Evolutionary conservation across 177 flowering plant species (phyloP).

Genomic region (Vitis hybrid): DNA sequence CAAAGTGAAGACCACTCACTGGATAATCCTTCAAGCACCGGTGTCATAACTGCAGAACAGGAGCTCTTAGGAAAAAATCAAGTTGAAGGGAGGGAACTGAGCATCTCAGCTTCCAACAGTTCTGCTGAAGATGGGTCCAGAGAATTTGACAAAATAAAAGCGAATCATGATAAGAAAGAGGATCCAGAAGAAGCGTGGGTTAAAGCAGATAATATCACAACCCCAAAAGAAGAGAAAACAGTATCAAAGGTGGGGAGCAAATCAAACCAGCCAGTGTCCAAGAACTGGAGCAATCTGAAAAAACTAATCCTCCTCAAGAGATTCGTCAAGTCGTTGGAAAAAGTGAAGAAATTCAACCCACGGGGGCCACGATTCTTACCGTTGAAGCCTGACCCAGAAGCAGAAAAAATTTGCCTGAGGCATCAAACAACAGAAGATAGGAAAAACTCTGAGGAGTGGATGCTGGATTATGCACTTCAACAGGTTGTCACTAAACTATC

Average conservation of each 20-base stretch:
- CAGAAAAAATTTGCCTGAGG: constrained; percentile 41
- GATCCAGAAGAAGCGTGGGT: constrained; percentile 5
- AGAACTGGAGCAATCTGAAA: constrained; percentile 55
- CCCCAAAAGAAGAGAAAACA: constrained; percentile 10
- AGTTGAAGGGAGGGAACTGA: constrained; percentile 3
- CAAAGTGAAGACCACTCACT: constrained; percentile 30
- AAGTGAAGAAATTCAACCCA: constrained; percentile 40
- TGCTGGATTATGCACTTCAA: constrained; percentile 66
- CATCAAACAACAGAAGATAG: constrained; percentile 37
- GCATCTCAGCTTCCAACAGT: constrained; percentile 6
- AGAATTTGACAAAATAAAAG: constrained; percentile 9
- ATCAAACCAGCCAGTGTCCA: constrained; percentile 18
- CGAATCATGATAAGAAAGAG: not conserved
- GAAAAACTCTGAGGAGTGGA: constrained; percentile 57
- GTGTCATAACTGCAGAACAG: constrained; percentile 14
- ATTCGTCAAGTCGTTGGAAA: constrained; percentile 55
- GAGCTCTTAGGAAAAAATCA: constrained; percentile 9
- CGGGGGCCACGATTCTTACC: constrained; percentile 25
- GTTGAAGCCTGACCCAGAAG: constrained; percentile 23
- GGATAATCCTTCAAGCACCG: constrained; percentile 25
- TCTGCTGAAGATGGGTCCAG: constrained; percentile 4
- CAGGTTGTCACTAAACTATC: constrained; percentile 52
- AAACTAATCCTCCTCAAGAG: constrained; percentile 45
- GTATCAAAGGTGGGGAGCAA: constrained; percentile 15
- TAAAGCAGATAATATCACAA: constrained; percentile 2